Evolutionary conservation across 1,284 basidiomycete genomes (phyloP), one percentile per base, ranked within the genome.

Genomic region (Serendipita sp.): DNA sequence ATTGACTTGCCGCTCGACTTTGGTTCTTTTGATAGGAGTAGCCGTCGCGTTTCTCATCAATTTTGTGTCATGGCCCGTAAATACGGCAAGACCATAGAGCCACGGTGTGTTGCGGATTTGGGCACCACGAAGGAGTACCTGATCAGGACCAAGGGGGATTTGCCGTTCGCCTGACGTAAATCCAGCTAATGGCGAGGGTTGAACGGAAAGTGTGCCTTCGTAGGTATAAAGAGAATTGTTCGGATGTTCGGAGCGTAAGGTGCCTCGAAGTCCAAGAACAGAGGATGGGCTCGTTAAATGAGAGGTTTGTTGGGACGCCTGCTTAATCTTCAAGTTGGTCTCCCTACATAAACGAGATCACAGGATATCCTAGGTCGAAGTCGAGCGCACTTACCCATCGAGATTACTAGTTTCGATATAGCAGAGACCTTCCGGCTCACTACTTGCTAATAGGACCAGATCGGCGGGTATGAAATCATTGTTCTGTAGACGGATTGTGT

Each of bases 261-360:
- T 83, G 3, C 96, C 96, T 22, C 83, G 84, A 1, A 99, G 78
- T 2, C 83, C 74, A 4, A 81, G 80, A 29, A 92, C 87, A 2
- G 87, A 79, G 13, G 83, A 76, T 0, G 95, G 93, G 1, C 88
- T 83, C 8, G 85, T 93, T 47, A 97, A 78, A 10, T 79, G 70
- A 0, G 90, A 76, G 0, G 94, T 97, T 30, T 91, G 84, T 0
- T 90, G 79, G 15, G 88, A 88, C 0, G 91, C 91, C 75, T 99
- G 94, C 72, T 99, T 98, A 75, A 99, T 98, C 78, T 99, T 99
- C 68, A 99, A 79, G 71, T 99, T 99, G 3, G 96, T 99, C 77
- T 99, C 95, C 29, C 92, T 92, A 67, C 1, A n/a, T 38, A 43
- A 66, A 63, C 45, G 61, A 41, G 60, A 43, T 61, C 41, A 61